phyloP scores from a whole-genome alignment of 192 early-diverging fungal genomes.

The Kickxella alabastrina region DNA sequence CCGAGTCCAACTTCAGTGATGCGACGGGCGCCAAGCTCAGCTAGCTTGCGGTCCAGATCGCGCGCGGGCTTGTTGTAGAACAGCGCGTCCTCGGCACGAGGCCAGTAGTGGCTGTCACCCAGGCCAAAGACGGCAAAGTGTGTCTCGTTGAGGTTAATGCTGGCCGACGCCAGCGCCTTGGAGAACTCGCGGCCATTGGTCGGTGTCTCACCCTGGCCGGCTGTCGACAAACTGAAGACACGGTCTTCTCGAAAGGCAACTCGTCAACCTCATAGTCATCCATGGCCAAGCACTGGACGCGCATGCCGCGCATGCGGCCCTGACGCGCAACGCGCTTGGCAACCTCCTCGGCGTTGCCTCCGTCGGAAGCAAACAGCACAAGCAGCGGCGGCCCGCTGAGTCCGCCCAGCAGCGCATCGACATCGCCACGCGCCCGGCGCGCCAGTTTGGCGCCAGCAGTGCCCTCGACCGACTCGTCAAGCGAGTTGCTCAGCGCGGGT shows the following conservation, averaged over 20 bases:
- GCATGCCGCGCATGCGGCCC: conserved; percentile 81
- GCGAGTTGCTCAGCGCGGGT: conserved; percentile 56
- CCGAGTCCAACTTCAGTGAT: conserved; percentile 70
- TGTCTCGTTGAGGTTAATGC: conserved; percentile 60
- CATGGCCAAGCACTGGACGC: conserved; percentile 71
- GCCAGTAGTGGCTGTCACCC: conserved; percentile 97
- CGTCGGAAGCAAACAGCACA: conserved; percentile 89
- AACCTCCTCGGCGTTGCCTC: conserved; percentile 78
- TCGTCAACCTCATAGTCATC: conserved; percentile 82
- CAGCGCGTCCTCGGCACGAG: conserved; percentile 79
- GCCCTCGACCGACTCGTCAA: conserved; percentile 64
- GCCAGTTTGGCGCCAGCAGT: conserved; percentile 54
- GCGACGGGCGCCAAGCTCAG: conserved; percentile 67
- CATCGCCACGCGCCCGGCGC: conserved; percentile 62
- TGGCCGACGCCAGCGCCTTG: conserved; percentile 65
- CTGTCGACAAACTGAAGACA: conserved; percentile 81
- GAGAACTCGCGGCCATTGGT: conserved; percentile 86
- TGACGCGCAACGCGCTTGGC: conserved; percentile 79
- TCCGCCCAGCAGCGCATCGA: conserved; percentile 64
- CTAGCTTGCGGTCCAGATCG: conserved; percentile 77
- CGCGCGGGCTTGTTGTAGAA: conserved; percentile 92
- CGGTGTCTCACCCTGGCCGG: conserved; percentile 97
- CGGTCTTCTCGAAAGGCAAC: conserved; percentile 68
- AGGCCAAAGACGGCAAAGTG: conserved; percentile 82
- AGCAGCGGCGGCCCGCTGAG: conserved; percentile 76